phyloP scores from a whole-genome alignment of 2,329 filamentous ascomycete genomes.

The Anthostomella pinea region DNA sequence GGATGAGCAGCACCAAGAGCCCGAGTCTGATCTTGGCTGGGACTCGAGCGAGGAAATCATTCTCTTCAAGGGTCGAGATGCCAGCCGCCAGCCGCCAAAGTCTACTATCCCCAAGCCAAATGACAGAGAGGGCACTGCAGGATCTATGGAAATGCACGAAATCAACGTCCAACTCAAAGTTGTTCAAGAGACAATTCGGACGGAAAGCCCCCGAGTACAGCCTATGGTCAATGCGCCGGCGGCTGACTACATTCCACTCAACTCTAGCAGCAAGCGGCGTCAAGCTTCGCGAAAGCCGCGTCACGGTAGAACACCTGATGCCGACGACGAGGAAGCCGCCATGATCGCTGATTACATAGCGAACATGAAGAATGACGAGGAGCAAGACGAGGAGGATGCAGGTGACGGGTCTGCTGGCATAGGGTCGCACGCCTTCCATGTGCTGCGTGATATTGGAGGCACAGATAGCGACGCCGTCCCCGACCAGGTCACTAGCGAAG shows the following conservation, averaged over 20 bases:
- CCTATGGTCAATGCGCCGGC: constrained; percentile 16
- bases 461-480: constrained; percentile 38
- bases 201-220: neutral
- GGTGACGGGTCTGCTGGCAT: constrained; percentile 18
- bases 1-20: constrained; percentile 7
- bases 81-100: constrained; percentile 19
- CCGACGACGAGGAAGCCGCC: constrained; percentile 48
- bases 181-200: constrained; percentile 22
- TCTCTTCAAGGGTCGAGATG: constrained; percentile 58
- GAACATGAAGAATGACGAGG: constrained; percentile 51
- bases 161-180: constrained; percentile 34
- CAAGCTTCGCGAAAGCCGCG: constrained; percentile 2
- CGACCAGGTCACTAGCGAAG: constrained; percentile 19
- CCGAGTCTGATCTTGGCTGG: constrained; percentile 31
- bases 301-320: no score
- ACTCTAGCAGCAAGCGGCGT: constrained; percentile 19
- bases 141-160: constrained; percentile 19
- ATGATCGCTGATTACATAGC: constrained; percentile 68
- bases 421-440: constrained; percentile 26
- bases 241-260: constrained; percentile 21
- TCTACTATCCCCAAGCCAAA: constrained; percentile 1
- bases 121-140: constrained; percentile 2
- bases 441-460: constrained; percentile 42
- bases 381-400: constrained; percentile 24
- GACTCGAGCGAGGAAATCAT: constrained; percentile 74